Evolutionary conservation across 345 rosid genomes (phyloP), one percentile per base, ranked within the genome.

Genomic region (Moringa oleifera): DNA sequence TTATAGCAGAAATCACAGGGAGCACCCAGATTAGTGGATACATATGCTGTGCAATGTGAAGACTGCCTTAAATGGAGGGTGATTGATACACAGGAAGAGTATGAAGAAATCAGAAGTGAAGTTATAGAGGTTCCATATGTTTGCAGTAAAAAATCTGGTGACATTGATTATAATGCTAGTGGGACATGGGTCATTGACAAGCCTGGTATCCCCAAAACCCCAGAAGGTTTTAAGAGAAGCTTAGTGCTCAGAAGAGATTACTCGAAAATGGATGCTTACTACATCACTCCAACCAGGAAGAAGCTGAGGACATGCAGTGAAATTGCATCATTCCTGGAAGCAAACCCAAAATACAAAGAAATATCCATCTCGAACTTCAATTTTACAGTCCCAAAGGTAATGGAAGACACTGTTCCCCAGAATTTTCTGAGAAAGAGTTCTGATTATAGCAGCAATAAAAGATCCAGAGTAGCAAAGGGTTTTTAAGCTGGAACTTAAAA

Each of bases 231-330:
- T 77, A 85, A 78, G 76, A 70, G 98, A 61, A 83, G 80, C 69
- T 74, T 91, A 65, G 76, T 85, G 47, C 85, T 91, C 1, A 70
- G 98, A 37, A 80, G 49, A 62, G 98, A 91, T 61, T 86, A 70
- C 75, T 86, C 96, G 20, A 91, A 85, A 80, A 68, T 91, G 79
- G 98, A 91, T 64, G 84, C 95, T 20, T 89, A 91, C 80, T 91
- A 88, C 79, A 71, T 91, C 0, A 74, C 96, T 4, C 85, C 89
- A 0, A 76, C 90, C 0, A 96, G 98, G 21, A 91, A 89, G 76
- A 91, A 83, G 70, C 72, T 86, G 47, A 85, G 91, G 58, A 85
- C 90, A 17, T 79, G 76, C 7, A 78, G 73, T 23, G 96, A 91
- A 41, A 76, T 89, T 1, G 83, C 85, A 0, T 64, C 89, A 19